Base-by-base conservation (phyloP, 495 filamentous ascomycete genomes). In the Astrocystis sublimbata region DNA sequence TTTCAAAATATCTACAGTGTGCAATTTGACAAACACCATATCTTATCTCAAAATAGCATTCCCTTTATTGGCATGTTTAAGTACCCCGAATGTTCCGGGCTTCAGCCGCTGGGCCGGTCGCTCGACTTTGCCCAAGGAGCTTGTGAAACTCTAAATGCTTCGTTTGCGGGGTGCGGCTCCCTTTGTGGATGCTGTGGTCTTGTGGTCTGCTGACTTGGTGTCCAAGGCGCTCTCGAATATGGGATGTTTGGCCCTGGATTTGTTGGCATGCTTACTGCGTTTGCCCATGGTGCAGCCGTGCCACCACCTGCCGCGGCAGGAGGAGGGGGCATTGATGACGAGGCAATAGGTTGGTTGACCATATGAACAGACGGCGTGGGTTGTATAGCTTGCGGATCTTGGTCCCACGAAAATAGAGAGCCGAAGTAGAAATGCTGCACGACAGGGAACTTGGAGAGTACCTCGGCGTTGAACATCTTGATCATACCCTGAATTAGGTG, bases 371-470 rank as follows among this genome's bases (percentile, higher is more conserved):
- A 80, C 8, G 75, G 62, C 15, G 72, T 70, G 1, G 81, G 78
- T 1, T 66, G 57, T 2, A 75, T 50, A 0, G 88, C 88, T 58
- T 82, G 76, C 0, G 90, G 88, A 68, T 96, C 88, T 49, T 75
- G 76, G 13, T 94, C 89, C 90, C 91, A 96, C 60, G 80, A 85
- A 71, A 96, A 94, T 9, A 97, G 75, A 31, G 87, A 89, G 24
- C 96, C 94, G 69, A 98, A 98, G 4, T 89, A 78, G 67, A 98
- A 98, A 76, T 98, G 96, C 73, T 98, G 94, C 73, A 98, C 96
- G 15, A 98, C 96, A 4, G 94, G 94, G 62, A 97, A 85, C 74
- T 98, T 98, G 30, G 88, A 88, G 36, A 98, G 78, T 0, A 98
- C 93, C 70, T 98, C 96, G 61, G 89, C 90, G 63, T 93, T 87